These are phyloP conservation scores for Malus fusca DNA, from an alignment of 306 rosid genomes.

Conservation along the genomic window DNA sequence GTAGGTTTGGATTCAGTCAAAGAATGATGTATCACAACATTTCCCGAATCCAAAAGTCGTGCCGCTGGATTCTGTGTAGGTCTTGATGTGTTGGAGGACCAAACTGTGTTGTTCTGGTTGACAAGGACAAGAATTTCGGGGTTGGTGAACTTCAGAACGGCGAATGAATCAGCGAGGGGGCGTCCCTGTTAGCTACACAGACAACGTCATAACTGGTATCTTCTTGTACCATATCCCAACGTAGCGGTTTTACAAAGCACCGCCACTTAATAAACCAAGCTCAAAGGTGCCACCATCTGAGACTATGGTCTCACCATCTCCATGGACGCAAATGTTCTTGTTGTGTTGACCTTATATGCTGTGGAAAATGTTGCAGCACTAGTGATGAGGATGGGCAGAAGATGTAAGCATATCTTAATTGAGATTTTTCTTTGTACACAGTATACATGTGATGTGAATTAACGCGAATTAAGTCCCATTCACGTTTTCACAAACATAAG, in stretches of 20 bases:
- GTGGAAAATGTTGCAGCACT: too few relatives aligned
- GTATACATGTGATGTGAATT: too few relatives aligned
- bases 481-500: too few relatives aligned
- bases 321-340: too few relatives aligned
- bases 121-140: constrained; percentile 13
- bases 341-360: too few relatives aligned
- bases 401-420: too few relatives aligned
- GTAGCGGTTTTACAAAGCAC: background rate
- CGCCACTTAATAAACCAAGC: constrained; percentile 15
- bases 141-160: constrained; percentile 1
- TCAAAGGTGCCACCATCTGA: background rate
- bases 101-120: constrained; percentile 8
- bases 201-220: background rate
- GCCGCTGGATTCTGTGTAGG: background rate
- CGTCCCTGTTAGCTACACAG: constrained; percentile 15
- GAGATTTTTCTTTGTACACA: too few relatives aligned
- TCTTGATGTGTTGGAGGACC: constrained; percentile 36
- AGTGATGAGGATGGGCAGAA: too few relatives aligned
- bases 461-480: too few relatives aligned
- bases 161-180: constrained; percentile 1
- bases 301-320: background rate
- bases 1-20: too few relatives aligned
- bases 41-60: constrained; percentile 24
- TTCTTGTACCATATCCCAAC: constrained; percentile 17
- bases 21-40: constrained; percentile 17